Evolutionary conservation across 163 green algal genomes (phyloP).

Genomic region (Scenedesmus sp.): DNA sequence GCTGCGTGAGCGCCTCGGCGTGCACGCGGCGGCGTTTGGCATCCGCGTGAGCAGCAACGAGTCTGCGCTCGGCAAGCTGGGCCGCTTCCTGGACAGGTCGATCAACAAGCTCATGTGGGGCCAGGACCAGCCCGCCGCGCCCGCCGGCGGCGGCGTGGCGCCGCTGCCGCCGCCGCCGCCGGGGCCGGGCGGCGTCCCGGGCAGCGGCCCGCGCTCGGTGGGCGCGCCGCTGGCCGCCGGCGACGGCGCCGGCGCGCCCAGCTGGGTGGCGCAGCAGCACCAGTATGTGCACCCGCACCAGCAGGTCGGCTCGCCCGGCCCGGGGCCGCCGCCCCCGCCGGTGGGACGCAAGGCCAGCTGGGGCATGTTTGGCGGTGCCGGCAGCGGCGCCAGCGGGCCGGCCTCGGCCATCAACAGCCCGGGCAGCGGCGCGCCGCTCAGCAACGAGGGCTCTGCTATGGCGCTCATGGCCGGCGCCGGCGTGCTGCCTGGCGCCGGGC

Average conservation of each 20-base stretch:
- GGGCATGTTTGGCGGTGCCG: background rate
- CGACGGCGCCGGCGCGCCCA: background rate
- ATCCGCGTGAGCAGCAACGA: conserved; percentile 39
- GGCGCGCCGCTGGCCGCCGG: background rate
- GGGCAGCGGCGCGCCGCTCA: background rate
- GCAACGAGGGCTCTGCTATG: conserved; percentile 1
- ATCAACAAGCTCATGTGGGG: conserved; percentile 47
- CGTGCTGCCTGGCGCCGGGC: background rate
- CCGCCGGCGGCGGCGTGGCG: background rate
- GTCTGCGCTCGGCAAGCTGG: conserved; percentile 35
- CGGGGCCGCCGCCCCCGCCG: background rate
- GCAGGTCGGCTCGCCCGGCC: background rate
- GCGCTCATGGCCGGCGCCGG: background rate
- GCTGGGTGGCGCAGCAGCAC: conserved; percentile 12
- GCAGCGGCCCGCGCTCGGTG: background rate
- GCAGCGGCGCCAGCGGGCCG: too few relatives aligned
- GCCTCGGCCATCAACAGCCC: background rate
- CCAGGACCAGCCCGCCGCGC: background rate
- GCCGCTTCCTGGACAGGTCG: conserved; percentile 28
- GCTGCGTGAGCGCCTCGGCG: conserved; percentile 23
- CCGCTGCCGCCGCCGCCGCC: background rate
- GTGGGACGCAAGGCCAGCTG: conserved; percentile 12
- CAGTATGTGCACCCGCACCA: background rate
- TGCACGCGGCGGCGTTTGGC: conserved; percentile 29
- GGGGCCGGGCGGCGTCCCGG: background rate